Evolutionary conservation across 495 filamentous ascomycete species (phyloP).

Genomic region (Lasiosphaeris hirsuta): DNA sequence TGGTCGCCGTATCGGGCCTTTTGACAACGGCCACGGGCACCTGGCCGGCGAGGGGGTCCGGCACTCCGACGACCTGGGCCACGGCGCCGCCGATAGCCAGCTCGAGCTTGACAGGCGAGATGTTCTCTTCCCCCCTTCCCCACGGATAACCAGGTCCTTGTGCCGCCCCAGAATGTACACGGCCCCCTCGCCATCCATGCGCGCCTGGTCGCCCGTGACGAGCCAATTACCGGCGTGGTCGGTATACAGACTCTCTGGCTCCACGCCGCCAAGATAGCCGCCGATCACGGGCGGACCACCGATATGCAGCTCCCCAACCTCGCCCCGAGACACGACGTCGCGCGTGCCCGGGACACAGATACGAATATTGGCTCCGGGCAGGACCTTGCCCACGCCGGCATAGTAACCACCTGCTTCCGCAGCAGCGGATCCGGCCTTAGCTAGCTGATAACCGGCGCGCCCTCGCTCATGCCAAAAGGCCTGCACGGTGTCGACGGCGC

Average conservation of each 20-base stretch:
- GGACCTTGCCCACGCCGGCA: slow-evolving; percentile 28
- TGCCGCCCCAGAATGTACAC: slow-evolving; percentile 43
- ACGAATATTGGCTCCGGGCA: slow-evolving; percentile 32
- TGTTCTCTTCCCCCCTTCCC: slow-evolving; percentile 50
- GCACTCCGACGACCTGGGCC: slow-evolving; percentile 35
- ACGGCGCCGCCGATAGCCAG: slow-evolving; percentile 20
- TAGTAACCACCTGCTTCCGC: slow-evolving; percentile 11
- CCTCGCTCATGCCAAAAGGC: slow-evolving; percentile 47
- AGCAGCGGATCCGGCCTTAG: slow-evolving; percentile 18
- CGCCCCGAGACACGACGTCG: slow-evolving; percentile 22
- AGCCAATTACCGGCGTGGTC: slow-evolving; percentile 38
- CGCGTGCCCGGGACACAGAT: slow-evolving; percentile 33
- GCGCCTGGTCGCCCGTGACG: slow-evolving; percentile 43
- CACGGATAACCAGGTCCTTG: slow-evolving; percentile 51
- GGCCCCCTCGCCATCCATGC: slow-evolving; percentile 35
- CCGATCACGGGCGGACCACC: slow-evolving; percentile 29
- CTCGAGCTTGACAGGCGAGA: slow-evolving; percentile 42
- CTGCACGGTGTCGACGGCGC: slow-evolving; percentile 28
- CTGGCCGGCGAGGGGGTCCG: slow-evolving; percentile 40
- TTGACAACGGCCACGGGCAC: slow-evolving; percentile 39
- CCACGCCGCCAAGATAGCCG: slow-evolving; percentile 28
- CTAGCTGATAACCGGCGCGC: slow-evolving; percentile 30
- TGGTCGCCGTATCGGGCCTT: slow-evolving; percentile 9
- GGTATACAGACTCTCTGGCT: slow-evolving; percentile 32
- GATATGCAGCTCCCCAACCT: slow-evolving; percentile 43